Evolutionary conservation across 352 stramenopile species (phyloP).

Genomic region (Hyaloperonospora brassicae): DNA sequence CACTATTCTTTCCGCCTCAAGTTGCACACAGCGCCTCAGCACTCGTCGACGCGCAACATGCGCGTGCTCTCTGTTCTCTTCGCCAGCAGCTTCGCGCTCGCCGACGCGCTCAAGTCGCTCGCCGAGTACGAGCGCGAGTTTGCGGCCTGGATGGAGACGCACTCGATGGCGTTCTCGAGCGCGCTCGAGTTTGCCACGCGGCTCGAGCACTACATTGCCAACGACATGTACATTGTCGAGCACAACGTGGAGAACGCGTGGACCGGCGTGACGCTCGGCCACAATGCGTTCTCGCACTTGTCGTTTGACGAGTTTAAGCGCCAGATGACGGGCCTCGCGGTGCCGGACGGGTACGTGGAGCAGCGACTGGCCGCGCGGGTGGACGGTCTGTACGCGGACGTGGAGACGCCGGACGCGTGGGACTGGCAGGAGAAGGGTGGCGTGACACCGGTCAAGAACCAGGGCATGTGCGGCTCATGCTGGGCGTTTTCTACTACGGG

Average conservation of each 20-base stretch:
- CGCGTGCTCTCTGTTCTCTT: constrained; percentile 21
- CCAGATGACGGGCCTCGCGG: constrained; percentile 44
- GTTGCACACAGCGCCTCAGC: constrained; percentile 11
- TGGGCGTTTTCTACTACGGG: constrained; percentile 97
- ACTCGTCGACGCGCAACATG: constrained; percentile 7
- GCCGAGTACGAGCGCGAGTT: constrained; percentile 71
- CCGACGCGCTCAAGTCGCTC: constrained; percentile 42
- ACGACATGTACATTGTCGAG: constrained; percentile 84
- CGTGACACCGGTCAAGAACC: constrained; percentile 90
- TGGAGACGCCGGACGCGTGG: constrained; percentile 66
- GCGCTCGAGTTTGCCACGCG: constrained; percentile 63
- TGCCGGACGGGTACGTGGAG: constrained; percentile 54
- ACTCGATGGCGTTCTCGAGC: constrained; percentile 45
- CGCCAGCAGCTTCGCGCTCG: constrained; percentile 22
- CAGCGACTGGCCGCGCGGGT: constrained; percentile 41
- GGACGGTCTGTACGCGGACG: constrained; percentile 20
- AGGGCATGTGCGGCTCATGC: constrained; percentile 93
- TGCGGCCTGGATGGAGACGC: constrained; percentile 45
- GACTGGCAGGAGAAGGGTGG: constrained; percentile 93
- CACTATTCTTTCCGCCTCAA: constrained; percentile 21
- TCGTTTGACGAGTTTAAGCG: constrained; percentile 91
- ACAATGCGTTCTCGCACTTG: constrained; percentile 84
- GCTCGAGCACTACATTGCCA: constrained; percentile 72
- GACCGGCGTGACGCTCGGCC: constrained; percentile 58
- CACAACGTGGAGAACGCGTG: constrained; percentile 70